Base-by-base conservation (phyloP, 306 rosid genomes). In the Cicer arietinum region DNA sequence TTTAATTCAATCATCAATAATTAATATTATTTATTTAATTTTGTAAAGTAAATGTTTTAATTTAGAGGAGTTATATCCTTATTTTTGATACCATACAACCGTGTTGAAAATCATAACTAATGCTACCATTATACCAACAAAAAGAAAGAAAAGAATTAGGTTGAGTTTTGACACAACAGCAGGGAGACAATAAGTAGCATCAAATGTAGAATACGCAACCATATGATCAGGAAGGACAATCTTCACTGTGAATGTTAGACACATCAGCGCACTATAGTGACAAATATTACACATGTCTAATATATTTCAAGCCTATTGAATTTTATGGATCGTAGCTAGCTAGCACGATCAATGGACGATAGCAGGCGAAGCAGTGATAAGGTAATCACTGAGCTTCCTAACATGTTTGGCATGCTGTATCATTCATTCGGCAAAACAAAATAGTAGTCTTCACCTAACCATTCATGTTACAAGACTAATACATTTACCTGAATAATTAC, bases 201-300 rank as follows among this genome's bases (percentile, higher is more conserved):
- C 83, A 74, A 69, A 77, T 68, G 80, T 72, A 73, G 58, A 70
- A 83, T 68, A 77, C 80, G 39, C n/a, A 76, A 63, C 7, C 8
- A 25, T 2, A 39, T 3, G 48, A 65, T 20, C 22, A 20, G 22
- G 22, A 20, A 20, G 60, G 71, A 72, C 75, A 79, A 50, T 37
- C 12, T 46, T 69, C 56, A 56, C 20, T 64, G 71, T 48, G 73
- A 42, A 71, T 76, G 74, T 52, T 59, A 13, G 56, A 46, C 52
- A 64, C 69, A 61, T 20, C 22, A 20, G 22, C 1, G 22, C 6
- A 42, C 50, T 14, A 14, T 14, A 14, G 16, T 14, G 16, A 14
- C 16, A 14, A 14, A 51, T 17, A 43, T 6, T 72, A 70, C 82
- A 17, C 65, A 63, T 17, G 17, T 30, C 46, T 46, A 44, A 37